A percentile compares a stretch with the other conserved stretches of the same genome.
Evolutionary conservation across 2,329 filamentous ascomycete genomes (phyloP).

Genomic region (Arthroderma uncinatum): DNA sequence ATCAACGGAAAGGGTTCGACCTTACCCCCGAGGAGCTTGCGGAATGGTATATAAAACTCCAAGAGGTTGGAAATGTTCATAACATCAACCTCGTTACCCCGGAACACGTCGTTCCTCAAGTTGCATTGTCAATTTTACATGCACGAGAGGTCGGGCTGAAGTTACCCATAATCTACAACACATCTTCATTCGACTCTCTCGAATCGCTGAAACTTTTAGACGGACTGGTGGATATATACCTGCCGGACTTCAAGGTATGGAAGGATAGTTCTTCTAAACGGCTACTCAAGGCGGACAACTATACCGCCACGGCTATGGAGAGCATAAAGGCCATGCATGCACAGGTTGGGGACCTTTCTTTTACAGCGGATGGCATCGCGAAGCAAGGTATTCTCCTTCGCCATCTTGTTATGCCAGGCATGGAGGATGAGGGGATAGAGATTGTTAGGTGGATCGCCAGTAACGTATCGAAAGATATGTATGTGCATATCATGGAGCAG

Average conservation of each 20-base stretch:
- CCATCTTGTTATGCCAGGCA: constrained; percentile 76
- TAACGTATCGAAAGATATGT: constrained; percentile 62
- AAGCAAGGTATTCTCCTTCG: constrained; percentile 64
- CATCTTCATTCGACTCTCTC: constrained; percentile 66
- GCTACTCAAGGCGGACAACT: constrained; percentile 67
- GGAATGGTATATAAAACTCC: constrained; percentile 73
- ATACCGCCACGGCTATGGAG: constrained; percentile 59
- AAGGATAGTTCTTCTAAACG: constrained; percentile 52
- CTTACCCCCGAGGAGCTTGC: constrained; percentile 66
- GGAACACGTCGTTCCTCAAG: constrained; percentile 77
- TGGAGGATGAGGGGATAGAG: constrained; percentile 57
- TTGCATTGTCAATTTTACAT: constrained; percentile 63
- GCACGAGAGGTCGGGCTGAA: constrained; percentile 58
- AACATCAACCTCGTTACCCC: constrained; percentile 84
- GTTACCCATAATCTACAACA: constrained; percentile 74
- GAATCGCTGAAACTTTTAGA: constrained; percentile 62
- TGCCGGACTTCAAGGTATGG: constrained; percentile 87
- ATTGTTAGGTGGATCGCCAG: constrained; percentile 68
- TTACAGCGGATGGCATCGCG: constrained; percentile 69
- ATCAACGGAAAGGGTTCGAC: constrained; percentile 70
- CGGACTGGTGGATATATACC: constrained; percentile 71
- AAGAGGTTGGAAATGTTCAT: constrained; percentile 68
- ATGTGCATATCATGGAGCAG: constrained; percentile 83
- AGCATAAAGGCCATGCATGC: constrained; percentile 69
- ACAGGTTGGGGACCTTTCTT: constrained; percentile 73